These are phyloP conservation scores for Harringtonia aguacate DNA, from an alignment of 2,329 filamentous ascomycete species.

Conservation along the genomic window DNA sequence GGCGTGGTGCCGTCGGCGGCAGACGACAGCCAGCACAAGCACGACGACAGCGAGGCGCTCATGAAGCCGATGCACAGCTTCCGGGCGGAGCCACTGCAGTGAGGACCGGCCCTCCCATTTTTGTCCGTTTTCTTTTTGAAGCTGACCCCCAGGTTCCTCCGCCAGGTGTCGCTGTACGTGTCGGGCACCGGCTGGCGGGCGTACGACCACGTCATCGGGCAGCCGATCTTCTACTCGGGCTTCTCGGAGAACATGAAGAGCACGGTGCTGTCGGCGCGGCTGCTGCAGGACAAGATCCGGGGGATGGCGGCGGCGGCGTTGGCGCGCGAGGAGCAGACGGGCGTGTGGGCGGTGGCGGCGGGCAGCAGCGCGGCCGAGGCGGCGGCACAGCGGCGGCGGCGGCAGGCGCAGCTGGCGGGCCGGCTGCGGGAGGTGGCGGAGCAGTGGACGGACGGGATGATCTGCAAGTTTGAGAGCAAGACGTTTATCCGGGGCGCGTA, in stretches of 20 bases:
- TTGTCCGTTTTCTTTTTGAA: not conserved
- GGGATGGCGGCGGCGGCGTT: slow-evolving; percentile 68
- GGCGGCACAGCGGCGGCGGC: slow-evolving; percentile 34
- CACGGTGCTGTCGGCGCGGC: slow-evolving; percentile 61
- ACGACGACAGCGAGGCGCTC: slow-evolving; percentile 55
- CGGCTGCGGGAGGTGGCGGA: slow-evolving; percentile 74
- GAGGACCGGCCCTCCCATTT: slow-evolving; percentile 11
- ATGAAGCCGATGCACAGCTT: slow-evolving; percentile 83
- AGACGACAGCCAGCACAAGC: slow-evolving; percentile 18
- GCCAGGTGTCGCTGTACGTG: slow-evolving; percentile 87
- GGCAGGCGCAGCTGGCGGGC: slow-evolving; percentile 55
- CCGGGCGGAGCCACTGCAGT: slow-evolving; percentile 56
- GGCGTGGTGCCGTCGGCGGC: slow-evolving; percentile 41
- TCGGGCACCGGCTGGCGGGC: slow-evolving; percentile 91
- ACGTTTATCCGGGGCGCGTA: slow-evolving; percentile 86
- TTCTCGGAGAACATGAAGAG: slow-evolving; percentile 86
- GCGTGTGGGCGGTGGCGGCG: slow-evolving; percentile 50
- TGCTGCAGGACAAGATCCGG: slow-evolving; percentile 63
- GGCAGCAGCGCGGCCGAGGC: slow-evolving; percentile 39
- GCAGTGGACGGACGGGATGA: slow-evolving; percentile 87
- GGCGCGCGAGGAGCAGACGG: slow-evolving; percentile 65
- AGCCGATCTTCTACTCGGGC: slow-evolving; percentile 85
- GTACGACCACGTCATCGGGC: slow-evolving; percentile 83
- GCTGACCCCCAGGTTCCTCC: slow-evolving; percentile 67
- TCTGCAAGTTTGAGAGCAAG: slow-evolving; percentile 97